These are phyloP conservation scores for Pythium myriotylum DNA, from an alignment of 352 stramenopile species.

Conservation along the genomic window DNA sequence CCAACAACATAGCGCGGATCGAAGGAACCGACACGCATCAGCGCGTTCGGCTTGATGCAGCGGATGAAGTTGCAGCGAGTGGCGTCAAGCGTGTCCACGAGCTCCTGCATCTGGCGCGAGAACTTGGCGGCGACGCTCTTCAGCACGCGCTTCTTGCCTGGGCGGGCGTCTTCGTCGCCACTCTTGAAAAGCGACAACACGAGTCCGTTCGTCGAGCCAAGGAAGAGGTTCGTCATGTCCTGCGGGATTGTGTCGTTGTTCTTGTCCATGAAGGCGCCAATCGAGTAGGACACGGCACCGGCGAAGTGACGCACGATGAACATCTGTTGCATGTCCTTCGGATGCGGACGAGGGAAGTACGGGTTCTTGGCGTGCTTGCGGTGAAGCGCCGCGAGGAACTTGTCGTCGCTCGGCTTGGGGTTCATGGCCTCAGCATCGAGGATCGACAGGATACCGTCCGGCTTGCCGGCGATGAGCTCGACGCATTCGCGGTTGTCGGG, in stretches of 20 bases:
- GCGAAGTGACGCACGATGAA: slow-evolving; percentile 93
- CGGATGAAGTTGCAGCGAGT: slow-evolving; percentile 90
- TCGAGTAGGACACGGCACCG: slow-evolving; percentile 88
- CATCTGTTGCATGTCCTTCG: slow-evolving; percentile 88
- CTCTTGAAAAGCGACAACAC: slow-evolving; percentile 70
- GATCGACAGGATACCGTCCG: slow-evolving; percentile 76
- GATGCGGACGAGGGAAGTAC: slow-evolving; percentile 85
- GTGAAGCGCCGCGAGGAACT: slow-evolving; percentile 86
- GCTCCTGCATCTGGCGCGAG: slow-evolving; percentile 77
- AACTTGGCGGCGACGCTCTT: slow-evolving; percentile 71
- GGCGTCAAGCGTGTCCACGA: slow-evolving; percentile 76
- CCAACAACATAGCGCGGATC: slow-evolving; percentile 80
- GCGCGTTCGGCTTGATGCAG: slow-evolving; percentile 88
- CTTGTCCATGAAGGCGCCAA: slow-evolving; percentile 91
- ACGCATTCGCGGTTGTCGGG: slow-evolving; percentile 92
- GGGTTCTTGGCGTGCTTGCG: slow-evolving; percentile 82
- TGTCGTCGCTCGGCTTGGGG: slow-evolving; percentile 88
- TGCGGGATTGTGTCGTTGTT: slow-evolving; percentile 90
- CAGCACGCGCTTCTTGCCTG: slow-evolving; percentile 86
- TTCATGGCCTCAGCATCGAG: slow-evolving; percentile 90
- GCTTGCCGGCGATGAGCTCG: slow-evolving; percentile 86
- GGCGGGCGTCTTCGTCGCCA: slow-evolving; percentile 47
- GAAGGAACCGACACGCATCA: slow-evolving; percentile 75
- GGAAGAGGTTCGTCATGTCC: slow-evolving; percentile 86
- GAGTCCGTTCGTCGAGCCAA: slow-evolving; percentile 65